These are phyloP conservation scores for Tylopilus balloui DNA, from an alignment of 768 basidiomycete species.

Conservation along the genomic window DNA sequence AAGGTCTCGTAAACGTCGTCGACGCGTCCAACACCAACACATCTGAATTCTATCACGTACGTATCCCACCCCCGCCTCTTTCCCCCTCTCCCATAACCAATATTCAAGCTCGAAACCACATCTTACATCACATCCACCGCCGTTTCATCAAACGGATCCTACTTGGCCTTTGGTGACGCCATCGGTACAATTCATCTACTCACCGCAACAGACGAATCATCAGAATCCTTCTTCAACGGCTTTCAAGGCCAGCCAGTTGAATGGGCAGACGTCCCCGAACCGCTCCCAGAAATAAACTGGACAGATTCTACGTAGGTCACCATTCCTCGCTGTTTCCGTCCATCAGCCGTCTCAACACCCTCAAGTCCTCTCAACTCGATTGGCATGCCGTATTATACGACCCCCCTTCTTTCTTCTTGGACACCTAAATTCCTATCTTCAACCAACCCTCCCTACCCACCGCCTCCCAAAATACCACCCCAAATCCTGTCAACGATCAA, in stretches of 20 bases:
- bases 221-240: slow-evolving; percentile 73
- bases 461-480: slow-evolving; percentile 73
- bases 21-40: slow-evolving; percentile 69
- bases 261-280: slow-evolving; percentile 73
- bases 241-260: slow-evolving; percentile 84
- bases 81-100: slow-evolving; percentile 1
- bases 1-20: slow-evolving; percentile 81
- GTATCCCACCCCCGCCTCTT: not conserved
- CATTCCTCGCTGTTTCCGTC: not conserved
- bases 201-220: slow-evolving; percentile 62
- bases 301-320: slow-evolving; percentile 65
- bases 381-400: slow-evolving; percentile 82
- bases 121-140: slow-evolving; percentile 78
- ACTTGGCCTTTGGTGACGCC: slow-evolving; percentile 88
- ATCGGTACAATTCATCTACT: slow-evolving; percentile 81
- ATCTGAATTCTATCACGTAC: slow-evolving; percentile 78
- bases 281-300: slow-evolving; percentile 75
- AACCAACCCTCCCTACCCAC: slow-evolving; percentile 49
- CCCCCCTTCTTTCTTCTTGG: slow-evolving; percentile 66
- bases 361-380: slow-evolving; percentile 80
- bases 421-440: slow-evolving; percentile 51
- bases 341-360: not conserved
- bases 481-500: slow-evolving; percentile 77
- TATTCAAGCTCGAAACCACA: slow-evolving; percentile 55
- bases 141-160: slow-evolving; percentile 83